Evolutionary conservation across 345 rosid genomes (phyloP), one percentile per base, ranked within the genome.

Genomic region (Adansonia digitata): DNA sequence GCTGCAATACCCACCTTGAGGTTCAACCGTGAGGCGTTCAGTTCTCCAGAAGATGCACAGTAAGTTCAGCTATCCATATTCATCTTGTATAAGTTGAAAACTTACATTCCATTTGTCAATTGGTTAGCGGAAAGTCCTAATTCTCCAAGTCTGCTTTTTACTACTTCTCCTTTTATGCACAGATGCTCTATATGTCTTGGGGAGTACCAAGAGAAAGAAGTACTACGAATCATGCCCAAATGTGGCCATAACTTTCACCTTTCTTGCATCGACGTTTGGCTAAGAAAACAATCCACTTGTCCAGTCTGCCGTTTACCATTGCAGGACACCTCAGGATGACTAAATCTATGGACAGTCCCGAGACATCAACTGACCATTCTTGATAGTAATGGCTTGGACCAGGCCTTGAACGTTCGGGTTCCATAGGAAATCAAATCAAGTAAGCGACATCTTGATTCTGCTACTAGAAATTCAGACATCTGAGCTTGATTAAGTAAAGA

Each of bases 161-260:
- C n/a, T n/a, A n/a, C n/a, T n/a, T n/a, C n/a, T n/a, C n/a, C n/a
- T n/a, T n/a, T n/a, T n/a, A n/a, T n/a, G n/a, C 40, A 77, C 82
- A 90, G 94, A 71, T 90, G 94, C 77, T 83, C 94, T 0, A 90
- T 90, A 75, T 90, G 94, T 61, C 73, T 90, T 37, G 92, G 89
- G 40, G 91, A 90, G 69, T 90, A 90, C 83, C 84, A 84, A 71
- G 92, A 90, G 81, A 83, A 81, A 80, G 92, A 90, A 71, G 82
- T 84, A 5, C 64, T 90, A 35, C 63, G 94, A 49, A 85, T 86
- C 78, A 86, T 90, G 94, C 92, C 94, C 37, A 81, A 84, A 73
- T 90, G 94, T 29, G 81, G 92, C 37, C 94, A 90, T 90, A 10
- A n/a, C n/a, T n/a, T n/a, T n/a, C n/a, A n/a, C n/a, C n/a, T n/a